Percentiles rank a stretch among this genome's conserved stretches.
Conservation (phyloP, 805 yeast genomes). For the Yamadazyma sp. region DNA sequence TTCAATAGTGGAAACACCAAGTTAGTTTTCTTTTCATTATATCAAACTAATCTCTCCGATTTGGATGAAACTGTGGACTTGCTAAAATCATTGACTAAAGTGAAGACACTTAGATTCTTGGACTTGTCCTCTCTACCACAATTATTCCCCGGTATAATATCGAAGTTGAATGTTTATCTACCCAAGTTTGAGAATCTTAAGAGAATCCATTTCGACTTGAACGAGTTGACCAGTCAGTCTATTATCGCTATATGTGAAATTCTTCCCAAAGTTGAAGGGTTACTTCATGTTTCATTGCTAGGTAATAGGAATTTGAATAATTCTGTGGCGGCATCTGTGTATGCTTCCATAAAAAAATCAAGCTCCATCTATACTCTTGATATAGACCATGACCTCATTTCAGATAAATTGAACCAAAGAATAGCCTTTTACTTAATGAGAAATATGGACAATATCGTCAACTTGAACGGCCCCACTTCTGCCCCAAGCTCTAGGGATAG, state of each 20-base stretch:
- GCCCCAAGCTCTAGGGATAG: neutral
- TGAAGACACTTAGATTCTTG: conserved; percentile 46
- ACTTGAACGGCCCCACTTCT: conserved; percentile 2
- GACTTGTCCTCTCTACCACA: conserved; percentile 55
- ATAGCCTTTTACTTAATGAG: conserved; percentile 58
- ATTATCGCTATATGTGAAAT: conserved; percentile 50
- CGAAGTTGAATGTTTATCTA: conserved; percentile 42
- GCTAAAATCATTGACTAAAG: conserved; percentile 35
- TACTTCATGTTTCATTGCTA: conserved; percentile 53
- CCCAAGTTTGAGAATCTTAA: conserved; percentile 47
- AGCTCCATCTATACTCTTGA: conserved; percentile 50
- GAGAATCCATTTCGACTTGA: conserved; percentile 55
- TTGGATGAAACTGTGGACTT: conserved; percentile 38
- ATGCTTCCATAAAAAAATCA: conserved; percentile 49
- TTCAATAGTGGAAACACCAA: conserved; percentile 35
- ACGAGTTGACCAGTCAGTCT: conserved; percentile 47
- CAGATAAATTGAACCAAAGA: conserved; percentile 52
- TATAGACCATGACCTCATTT: conserved; percentile 51
- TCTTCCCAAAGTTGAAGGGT: conserved; percentile 46
- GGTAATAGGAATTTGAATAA: conserved; percentile 49
- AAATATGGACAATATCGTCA: conserved; percentile 48
- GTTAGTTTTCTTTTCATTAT: conserved; percentile 51
- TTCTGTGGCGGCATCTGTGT: conserved; percentile 48
- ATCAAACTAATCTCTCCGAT: conserved; percentile 48
- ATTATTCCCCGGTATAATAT: conserved; percentile 50